These are phyloP conservation scores for Salinomyces thailandicus DNA, from an alignment of 2,329 filamentous ascomycete genomes.

Conservation along the genomic window DNA sequence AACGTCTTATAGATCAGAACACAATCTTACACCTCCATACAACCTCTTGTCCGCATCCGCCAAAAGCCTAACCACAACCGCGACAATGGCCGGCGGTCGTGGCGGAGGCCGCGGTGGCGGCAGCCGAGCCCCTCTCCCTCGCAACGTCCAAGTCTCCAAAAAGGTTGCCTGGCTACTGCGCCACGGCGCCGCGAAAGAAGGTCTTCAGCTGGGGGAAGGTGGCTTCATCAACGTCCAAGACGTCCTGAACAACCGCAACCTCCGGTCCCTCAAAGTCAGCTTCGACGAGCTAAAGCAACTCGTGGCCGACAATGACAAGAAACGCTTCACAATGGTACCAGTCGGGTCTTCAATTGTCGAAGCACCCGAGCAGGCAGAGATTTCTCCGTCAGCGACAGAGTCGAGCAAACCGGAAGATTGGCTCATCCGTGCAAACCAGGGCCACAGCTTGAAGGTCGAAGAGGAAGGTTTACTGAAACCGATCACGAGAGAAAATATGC, in stretches of 20 bases:
- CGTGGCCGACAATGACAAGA: constrained; percentile 73
- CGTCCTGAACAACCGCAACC: constrained; percentile 46
- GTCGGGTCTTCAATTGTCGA: constrained; percentile 21
- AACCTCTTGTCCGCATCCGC: too few relatives aligned
- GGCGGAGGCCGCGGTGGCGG: constrained; percentile 3
- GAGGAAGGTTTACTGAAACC: constrained; percentile 60
- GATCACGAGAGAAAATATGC: constrained; percentile 43
- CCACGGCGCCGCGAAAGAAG: constrained; percentile 52
- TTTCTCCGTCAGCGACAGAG: constrained; percentile 18
- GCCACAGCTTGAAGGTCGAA: constrained; percentile 71
- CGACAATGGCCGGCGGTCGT: constrained; percentile 3
- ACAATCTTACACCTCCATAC: too few relatives aligned
- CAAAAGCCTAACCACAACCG: too few relatives aligned
- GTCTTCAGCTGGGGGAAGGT: constrained; percentile 45
- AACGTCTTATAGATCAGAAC: too few relatives aligned
- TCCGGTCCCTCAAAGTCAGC: constrained; percentile 62
- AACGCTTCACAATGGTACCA: constrained; percentile 72
- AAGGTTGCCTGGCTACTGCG: constrained; percentile 42
- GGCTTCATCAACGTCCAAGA: constrained; percentile 53
- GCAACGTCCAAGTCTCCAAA: constrained; percentile 24
- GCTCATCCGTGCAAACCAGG: constrained; percentile 91
- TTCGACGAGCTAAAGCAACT: constrained; percentile 61
- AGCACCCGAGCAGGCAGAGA: constrained; percentile 7
- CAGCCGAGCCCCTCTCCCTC: constrained; percentile 8
- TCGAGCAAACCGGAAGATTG: constrained; percentile 51